These are phyloP conservation scores for Pseudogymnoascus pannorum DNA, from an alignment of 2,329 filamentous ascomycete genomes.

Conservation along the genomic window DNA sequence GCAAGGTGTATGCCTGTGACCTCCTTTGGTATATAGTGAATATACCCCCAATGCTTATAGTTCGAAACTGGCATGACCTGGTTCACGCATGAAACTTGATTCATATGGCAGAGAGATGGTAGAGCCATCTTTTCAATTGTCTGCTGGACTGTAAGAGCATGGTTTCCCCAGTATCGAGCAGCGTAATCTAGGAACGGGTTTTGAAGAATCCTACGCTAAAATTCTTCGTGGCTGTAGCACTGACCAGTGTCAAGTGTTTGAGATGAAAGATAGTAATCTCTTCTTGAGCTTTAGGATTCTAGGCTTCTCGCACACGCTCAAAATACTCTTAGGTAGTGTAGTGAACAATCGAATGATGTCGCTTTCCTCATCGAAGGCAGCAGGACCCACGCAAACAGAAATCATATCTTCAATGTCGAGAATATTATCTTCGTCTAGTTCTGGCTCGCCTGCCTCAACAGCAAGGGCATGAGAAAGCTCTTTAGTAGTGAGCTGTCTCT, in stretches of 20 bases:
- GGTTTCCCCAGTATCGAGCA: conserved; percentile 21
- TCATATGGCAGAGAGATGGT: background rate
- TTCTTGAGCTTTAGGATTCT: background rate
- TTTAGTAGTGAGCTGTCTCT: background rate
- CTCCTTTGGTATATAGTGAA: background rate
- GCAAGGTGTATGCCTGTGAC: conserved; percentile 17
- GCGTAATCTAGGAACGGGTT: conserved; percentile 22
- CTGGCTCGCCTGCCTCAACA: background rate
- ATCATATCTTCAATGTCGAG: conserved; percentile 16
- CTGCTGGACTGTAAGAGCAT: conserved; percentile 15
- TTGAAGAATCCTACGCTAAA: conserved; percentile 14
- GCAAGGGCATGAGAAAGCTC: background rate
- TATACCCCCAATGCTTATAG: background rate
- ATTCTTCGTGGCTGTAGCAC: conserved; percentile 14
- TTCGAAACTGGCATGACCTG: background rate
- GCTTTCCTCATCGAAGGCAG: conserved; percentile 12
- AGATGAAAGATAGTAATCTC: conserved; percentile 21
- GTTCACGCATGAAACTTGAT: background rate
- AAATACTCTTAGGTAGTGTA: conserved; percentile 25
- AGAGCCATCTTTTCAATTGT: conserved; percentile 7
- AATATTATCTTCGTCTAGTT: background rate
- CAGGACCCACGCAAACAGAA: conserved; percentile 20
- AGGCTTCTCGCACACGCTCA: background rate
- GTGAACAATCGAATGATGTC: conserved; percentile 20
- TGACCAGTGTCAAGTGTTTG: conserved; percentile 21